Conservation (phyloP, 305 asterid genomes). For the Stenogyne calaminthoides region DNA sequence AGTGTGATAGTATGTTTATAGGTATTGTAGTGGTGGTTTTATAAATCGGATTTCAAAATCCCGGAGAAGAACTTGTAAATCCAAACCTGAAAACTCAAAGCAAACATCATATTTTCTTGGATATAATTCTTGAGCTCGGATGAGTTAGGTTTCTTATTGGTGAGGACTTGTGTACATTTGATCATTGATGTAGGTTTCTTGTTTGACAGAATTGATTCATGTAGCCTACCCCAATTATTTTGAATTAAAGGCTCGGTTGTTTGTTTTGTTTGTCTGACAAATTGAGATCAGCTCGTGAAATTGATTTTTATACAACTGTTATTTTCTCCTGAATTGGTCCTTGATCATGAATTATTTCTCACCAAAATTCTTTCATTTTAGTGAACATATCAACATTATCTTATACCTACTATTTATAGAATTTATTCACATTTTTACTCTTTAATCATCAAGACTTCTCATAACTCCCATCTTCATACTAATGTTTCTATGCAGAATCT, state of each 20-base stretch:
- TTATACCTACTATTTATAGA: neutral
- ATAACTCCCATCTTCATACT: neutral
- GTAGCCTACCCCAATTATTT: no score
- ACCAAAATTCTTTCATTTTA: neutral
- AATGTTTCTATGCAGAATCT: slow-evolving; percentile 34
- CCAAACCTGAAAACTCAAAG: no score
- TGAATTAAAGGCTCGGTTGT: no score
- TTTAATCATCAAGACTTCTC: neutral
- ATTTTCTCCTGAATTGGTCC: no score
- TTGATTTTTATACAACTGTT: neutral
- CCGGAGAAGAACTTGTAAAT: no score
- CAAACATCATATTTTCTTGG: neutral
- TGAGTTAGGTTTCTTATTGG: slow-evolving; percentile 1
- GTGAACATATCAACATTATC: neutral
- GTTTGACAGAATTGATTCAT: neutral
- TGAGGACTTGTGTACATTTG: neutral
- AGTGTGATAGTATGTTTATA: no score
- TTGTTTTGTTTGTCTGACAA: no score
- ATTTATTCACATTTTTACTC: neutral
- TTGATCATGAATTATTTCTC: neutral
- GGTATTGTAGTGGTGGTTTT: no score
- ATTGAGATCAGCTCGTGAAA: neutral
- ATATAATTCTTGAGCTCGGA: neutral
- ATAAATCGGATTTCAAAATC: no score
- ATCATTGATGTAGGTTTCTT: neutral